phyloP scores from a whole-genome alignment of 148 eudicot genomes.

The Simmondsia chinensis region DNA sequence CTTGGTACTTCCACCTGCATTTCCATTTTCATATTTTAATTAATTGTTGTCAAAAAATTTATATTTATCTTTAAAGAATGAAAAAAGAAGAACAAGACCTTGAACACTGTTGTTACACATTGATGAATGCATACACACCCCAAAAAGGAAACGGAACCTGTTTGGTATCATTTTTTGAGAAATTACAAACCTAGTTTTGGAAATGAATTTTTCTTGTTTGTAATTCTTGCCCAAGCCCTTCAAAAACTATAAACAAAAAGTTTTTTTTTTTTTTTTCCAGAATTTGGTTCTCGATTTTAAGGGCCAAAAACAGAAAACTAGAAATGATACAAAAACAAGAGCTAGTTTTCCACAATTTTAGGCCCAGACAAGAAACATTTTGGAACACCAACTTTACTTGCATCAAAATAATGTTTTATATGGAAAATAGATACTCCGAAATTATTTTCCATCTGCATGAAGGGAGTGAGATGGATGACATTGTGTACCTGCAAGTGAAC shows the following conservation, averaged over 20 bases:
- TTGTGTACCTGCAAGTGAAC: constrained; percentile 77
- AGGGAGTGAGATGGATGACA: background rate
- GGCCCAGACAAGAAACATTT: too few relatives aligned
- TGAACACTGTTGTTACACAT: too few relatives aligned
- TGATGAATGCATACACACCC: too few relatives aligned
- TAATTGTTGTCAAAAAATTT: background rate
- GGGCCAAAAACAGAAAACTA: background rate
- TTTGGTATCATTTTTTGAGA: background rate
- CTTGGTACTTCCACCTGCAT: constrained; percentile 68
- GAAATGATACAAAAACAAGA: background rate
- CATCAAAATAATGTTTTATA: background rate
- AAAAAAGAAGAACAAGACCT: background rate
- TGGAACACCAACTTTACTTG: background rate
- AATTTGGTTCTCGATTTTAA: too few relatives aligned
- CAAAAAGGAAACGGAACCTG: background rate
- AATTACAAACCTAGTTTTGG: background rate
- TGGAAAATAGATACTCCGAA: background rate
- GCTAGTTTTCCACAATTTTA: too few relatives aligned
- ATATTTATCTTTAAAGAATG: background rate
- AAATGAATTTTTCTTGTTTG: background rate
- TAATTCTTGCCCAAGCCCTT: background rate
- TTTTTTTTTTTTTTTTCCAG: too few relatives aligned
- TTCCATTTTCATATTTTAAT: background rate
- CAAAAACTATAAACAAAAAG: background rate
- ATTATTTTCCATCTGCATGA: background rate